A percentile compares a stretch with the other conserved stretches of the same genome.
phyloP scores from a whole-genome alignment of 2,329 filamentous ascomycete species.

The Colletotrichum siamense region DNA sequence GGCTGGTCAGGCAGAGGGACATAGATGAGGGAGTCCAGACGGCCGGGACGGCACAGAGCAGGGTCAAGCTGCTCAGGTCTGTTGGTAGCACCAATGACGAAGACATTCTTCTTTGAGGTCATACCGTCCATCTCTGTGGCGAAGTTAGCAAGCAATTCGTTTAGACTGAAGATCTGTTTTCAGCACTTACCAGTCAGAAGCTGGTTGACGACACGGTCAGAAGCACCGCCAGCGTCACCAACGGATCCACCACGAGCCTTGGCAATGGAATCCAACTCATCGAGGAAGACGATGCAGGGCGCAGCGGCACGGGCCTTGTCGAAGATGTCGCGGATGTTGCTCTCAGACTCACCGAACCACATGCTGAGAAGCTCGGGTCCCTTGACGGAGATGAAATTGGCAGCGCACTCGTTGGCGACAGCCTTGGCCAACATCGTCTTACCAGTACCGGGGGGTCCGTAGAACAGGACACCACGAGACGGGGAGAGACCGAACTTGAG shows the following conservation, averaged over 20 bases:
- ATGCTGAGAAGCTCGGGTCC: slow-evolving; percentile 97
- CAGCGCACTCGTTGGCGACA: slow-evolving; percentile 97
- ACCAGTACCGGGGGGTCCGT: slow-evolving; percentile 99
- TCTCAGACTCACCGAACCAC: slow-evolving; percentile 99
- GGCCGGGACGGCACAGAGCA: slow-evolving; percentile 95
- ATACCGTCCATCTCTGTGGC: slow-evolving; percentile 93
- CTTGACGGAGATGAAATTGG: slow-evolving; percentile 99
- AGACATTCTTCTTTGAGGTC: slow-evolving; percentile 99
- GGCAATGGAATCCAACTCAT: slow-evolving; percentile 98
- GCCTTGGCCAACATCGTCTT: slow-evolving; percentile 99
- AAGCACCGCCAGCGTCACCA: slow-evolving; percentile 96
- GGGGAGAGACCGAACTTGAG: slow-evolving; percentile 99
- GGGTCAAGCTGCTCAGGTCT: slow-evolving; percentile 98
- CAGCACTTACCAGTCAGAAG: slow-evolving; percentile 83
- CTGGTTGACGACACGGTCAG: slow-evolving; percentile 99
- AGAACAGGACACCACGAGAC: slow-evolving; percentile 98
- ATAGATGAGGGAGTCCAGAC: slow-evolving; percentile 98
- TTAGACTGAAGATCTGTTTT: not conserved
- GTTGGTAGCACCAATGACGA: slow-evolving; percentile 99
- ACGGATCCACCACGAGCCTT: slow-evolving; percentile 98
- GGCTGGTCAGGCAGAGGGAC: slow-evolving; percentile 93
- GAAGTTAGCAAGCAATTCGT: not conserved
- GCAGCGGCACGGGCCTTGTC: slow-evolving; percentile 98
- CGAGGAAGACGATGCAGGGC: slow-evolving; percentile 97
- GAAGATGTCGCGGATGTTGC: slow-evolving; percentile 99